These are phyloP conservation scores for Leishmania amazonensis DNA, from an alignment of 208 protist species.

Conservation along the genomic window DNA sequence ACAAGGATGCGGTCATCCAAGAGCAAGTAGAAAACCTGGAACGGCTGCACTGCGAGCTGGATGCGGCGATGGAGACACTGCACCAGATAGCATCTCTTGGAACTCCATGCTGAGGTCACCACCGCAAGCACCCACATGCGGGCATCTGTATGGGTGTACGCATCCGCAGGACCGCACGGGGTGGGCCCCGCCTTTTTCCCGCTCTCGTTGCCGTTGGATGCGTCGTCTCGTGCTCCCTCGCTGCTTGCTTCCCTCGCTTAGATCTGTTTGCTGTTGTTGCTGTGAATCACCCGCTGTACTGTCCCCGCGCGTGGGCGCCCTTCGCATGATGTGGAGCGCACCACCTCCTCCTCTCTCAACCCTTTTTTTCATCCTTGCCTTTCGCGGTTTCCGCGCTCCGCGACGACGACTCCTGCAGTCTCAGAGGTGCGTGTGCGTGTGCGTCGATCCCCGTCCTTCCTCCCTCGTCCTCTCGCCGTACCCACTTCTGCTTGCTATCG, in stretches of 20 bases:
- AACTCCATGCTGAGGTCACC: background rate
- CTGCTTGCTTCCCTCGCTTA: no score
- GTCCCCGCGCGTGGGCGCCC: no score
- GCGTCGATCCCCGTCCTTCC: no score
- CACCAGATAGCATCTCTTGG: slow-evolving; percentile 30
- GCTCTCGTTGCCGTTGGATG: no score
- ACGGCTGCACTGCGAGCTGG: slow-evolving; percentile 39
- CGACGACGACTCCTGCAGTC: background rate
- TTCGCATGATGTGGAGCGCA: no score
- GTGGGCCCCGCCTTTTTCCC: no score
- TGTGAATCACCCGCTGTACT: background rate
- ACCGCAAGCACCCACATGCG: background rate
- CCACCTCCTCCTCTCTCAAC: background rate
- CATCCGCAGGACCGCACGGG: background rate
- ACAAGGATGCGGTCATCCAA: slow-evolving; percentile 35
- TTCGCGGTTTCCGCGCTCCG: background rate
- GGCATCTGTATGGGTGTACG: background rate
- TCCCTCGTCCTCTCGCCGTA: no score
- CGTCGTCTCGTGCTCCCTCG: no score
- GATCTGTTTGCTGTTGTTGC: no score
- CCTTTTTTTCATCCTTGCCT: background rate
- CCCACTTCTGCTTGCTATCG: no score
- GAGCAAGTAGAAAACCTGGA: slow-evolving; percentile 31
- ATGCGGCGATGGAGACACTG: slow-evolving; percentile 41
- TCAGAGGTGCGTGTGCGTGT: no score